Base-by-base conservation (phyloP, 352 stramenopile species). In the Globisporangium cederbergense region DNA sequence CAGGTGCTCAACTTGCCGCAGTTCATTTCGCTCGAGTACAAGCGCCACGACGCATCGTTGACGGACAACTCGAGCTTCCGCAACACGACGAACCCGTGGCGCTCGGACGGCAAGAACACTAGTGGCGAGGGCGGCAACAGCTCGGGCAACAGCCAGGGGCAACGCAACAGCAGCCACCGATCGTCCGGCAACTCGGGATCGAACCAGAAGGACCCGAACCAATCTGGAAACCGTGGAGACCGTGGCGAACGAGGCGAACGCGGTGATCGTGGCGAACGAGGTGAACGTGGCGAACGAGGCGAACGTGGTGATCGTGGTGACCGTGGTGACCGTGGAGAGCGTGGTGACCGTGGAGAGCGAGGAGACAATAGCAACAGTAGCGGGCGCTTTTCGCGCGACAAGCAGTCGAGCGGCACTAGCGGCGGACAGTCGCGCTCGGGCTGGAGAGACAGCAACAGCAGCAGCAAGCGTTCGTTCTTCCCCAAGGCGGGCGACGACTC, bases 11-110 rank as follows among this genome's bases (percentile, higher is more conserved):
- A 97, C 64, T 67, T 98, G 54, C 93, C 93, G 43, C 76, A 91
- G 66, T 96, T 97, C 74, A 89, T 98, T 34, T 80, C 86, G 54
- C 68, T 97, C 36, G 92, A 98, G 75, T 98, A 98, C 75, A 96
- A 96, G 72, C 86, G 87, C 59, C 92, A 98, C 62, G 89, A 97
- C 57, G 87, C 72, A 47, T 94, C 86, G 58, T 60, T 96, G 55
- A 92, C 75, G 54, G 86, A 95, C 62, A 93, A 89, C 70, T 90
- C 77, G 32, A 88, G 78, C 55, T 89, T 89, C 43, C 83, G 86
- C 47, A 92, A 88, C 68, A 91, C 82, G 71, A 96, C 84, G 28
- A 58, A 40, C 14, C 68, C 88, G 43, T 96, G 79, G 82, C 80
- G 84, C 28, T 79, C 78, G 47, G 82, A 62, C 20, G 58, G 59